Base-by-base conservation (phyloP, 768 basidiomycete genomes). In the Boletellus ananiceps region DNA sequence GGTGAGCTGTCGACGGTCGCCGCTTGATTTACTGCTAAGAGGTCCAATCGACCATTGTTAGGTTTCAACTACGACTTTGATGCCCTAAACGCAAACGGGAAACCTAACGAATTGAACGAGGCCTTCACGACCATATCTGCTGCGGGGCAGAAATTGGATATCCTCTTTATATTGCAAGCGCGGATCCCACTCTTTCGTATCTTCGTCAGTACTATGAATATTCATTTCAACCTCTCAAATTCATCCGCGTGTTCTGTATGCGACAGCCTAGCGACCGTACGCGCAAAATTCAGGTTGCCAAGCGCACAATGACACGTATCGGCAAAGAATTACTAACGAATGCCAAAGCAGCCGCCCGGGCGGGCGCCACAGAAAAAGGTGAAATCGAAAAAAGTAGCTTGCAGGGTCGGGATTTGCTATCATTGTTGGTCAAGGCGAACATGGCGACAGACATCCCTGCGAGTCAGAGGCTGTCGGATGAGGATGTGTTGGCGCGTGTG, bases 401-500 rank as follows among this genome's bases (percentile, higher is more conserved):
- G 18, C 52, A 57, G 2, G 70, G 69, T 19, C 74, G 79, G 16
- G 83, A 85, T 65, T 61, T 86, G 6, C 68, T 86, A 3, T 80
- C 79, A 0, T 57, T 85, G 23, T 69, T 87, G 4, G 69, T 42
- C 41, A 42, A 42, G 41, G 41, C 41, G 29, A 42, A 42, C 29
- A 42, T 42, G 41, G 41, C 41, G 0, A 76, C 74, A 2, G 82
- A 87, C 56, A 51, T 84, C 5, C 74, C 78, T 0, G 75, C 76
- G 6, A 68, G 54, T 45, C 81, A 83, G 60, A 68, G 73, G 35
- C 68, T 87, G 68, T 74, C 75, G 1, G 85, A 88, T 49, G 75
- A 75, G 32, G 84, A 87, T 47, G 80, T 87, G 15, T 56, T 84
- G 4, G 69, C 71, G 2, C 78, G 74, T 83, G 54, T 50, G 80